Evolutionary conservation across 768 basidiomycete genomes (phyloP).

Genomic region (Clitopilus hobsonii): DNA sequence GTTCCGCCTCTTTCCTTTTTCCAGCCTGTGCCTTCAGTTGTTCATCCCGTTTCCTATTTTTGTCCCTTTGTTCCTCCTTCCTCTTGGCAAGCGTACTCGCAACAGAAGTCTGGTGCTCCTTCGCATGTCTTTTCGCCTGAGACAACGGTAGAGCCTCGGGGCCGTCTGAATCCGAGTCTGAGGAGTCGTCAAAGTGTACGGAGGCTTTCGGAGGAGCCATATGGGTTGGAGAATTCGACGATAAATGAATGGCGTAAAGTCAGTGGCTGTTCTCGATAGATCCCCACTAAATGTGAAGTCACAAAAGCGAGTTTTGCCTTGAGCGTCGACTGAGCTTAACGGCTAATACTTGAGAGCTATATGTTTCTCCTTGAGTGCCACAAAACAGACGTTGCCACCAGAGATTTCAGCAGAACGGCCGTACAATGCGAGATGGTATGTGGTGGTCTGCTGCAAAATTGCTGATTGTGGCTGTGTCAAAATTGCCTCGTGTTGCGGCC

Average conservation of each 20-base stretch:
- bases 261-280: neutral
- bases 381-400: no score
- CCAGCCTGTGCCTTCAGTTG: conserved; percentile 10
- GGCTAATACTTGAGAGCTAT: no score
- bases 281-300: neutral
- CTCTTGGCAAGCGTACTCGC: neutral
- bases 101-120: conserved; percentile 7
- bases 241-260: neutral
- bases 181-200: neutral
- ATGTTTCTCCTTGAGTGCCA: neutral
- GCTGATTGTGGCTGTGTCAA: neutral
- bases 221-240: neutral
- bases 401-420: no score
- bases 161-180: conserved; percentile 12
- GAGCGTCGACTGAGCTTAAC: no score
- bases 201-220: neutral
- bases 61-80: conserved; percentile 10
- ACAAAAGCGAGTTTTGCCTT: no score
- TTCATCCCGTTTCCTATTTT: conserved; percentile 12
- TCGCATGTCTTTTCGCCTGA: conserved; percentile 13
- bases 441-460: neutral
- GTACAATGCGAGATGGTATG: neutral
- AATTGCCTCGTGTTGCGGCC: neutral
- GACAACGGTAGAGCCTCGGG: conserved; percentile 16
- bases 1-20: conserved; percentile 7